Evolutionary conservation across 1,284 basidiomycete genomes (phyloP).

Genomic region (Hemileia vastatrix): DNA sequence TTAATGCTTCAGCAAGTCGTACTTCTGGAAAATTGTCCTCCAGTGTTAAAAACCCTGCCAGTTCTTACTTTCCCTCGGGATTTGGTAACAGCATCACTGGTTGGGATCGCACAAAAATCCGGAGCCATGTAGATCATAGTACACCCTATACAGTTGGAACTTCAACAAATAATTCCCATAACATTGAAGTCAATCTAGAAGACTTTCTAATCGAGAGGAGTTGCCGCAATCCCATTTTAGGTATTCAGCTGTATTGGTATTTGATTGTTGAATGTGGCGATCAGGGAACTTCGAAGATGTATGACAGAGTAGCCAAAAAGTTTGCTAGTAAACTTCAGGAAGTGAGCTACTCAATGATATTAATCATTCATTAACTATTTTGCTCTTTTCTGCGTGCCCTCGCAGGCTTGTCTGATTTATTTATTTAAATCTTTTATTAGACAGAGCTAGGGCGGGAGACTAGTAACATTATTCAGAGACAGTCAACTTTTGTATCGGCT

Average conservation of each 20-base stretch:
- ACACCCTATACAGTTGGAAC: too few relatives aligned
- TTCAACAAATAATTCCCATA: too few relatives aligned
- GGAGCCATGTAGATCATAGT: too few relatives aligned
- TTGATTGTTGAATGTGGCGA: slow-evolving; percentile 81
- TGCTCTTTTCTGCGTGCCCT: background rate
- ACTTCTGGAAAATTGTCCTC: too few relatives aligned
- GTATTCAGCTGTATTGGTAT: slow-evolving; percentile 94
- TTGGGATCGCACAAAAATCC: slow-evolving; percentile 57
- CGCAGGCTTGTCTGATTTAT: background rate
- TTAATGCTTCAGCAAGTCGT: slow-evolving; percentile 36
- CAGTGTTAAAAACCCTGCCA: too few relatives aligned
- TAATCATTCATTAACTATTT: too few relatives aligned
- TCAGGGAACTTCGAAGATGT: slow-evolving; percentile 79
- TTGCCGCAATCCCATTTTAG: slow-evolving; percentile 69
- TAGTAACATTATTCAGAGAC: slow-evolving; percentile 68
- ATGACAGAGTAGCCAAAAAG: slow-evolving; percentile 72
- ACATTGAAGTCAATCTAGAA: slow-evolving; percentile 55
- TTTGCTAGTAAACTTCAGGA: slow-evolving; percentile 78
- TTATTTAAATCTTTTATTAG: slow-evolving; percentile 45
- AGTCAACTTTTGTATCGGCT: slow-evolving; percentile 73
- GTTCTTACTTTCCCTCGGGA: too few relatives aligned
- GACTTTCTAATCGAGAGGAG: slow-evolving; percentile 83
- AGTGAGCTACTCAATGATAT: slow-evolving; percentile 50
- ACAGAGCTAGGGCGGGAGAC: slow-evolving; percentile 64
- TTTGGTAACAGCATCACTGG: slow-evolving; percentile 45